Conservation (phyloP, 2,329 filamentous ascomycete genomes). For the Claviceps capensis region DNA sequence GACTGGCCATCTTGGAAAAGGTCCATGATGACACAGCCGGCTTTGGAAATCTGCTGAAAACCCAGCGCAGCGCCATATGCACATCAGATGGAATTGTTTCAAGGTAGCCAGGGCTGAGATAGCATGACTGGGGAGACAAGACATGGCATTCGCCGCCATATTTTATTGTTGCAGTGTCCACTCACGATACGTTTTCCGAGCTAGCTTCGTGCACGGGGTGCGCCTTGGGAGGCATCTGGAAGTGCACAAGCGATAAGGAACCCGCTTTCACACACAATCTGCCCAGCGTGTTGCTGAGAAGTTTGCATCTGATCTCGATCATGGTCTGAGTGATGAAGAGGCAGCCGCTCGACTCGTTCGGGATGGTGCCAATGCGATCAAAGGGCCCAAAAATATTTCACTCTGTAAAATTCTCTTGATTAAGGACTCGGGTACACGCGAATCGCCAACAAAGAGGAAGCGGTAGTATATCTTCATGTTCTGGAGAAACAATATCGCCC, state of each 20-base stretch:
- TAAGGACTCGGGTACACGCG: constrained; percentile 55
- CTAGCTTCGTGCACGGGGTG: constrained; percentile 28
- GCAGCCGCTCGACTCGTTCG: constrained; percentile 50
- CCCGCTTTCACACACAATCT: constrained; percentile 22
- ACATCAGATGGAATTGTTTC: too few relatives aligned
- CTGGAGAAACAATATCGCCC: too few relatives aligned
- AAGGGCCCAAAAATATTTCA: constrained; percentile 57
- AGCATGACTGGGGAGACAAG: too few relatives aligned
- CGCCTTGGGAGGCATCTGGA: constrained; percentile 24
- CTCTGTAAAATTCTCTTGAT: constrained; percentile 63
- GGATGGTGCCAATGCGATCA: constrained; percentile 58
- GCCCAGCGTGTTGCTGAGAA: constrained; percentile 20
- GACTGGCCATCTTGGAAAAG: too few relatives aligned
- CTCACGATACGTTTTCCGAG: constrained; percentile 16
- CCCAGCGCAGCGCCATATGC: too few relatives aligned
- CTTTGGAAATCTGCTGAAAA: too few relatives aligned
- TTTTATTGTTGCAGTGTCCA: too few relatives aligned
- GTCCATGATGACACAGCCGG: too few relatives aligned
- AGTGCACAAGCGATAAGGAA: constrained; percentile 28
- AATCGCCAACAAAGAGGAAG: too few relatives aligned
- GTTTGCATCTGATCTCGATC: constrained; percentile 28
- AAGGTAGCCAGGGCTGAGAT: too few relatives aligned
- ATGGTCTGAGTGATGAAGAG: constrained; percentile 52
- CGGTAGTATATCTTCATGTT: too few relatives aligned
- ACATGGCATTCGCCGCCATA: too few relatives aligned